Base-by-base conservation (phyloP, 2,329 filamentous ascomycete genomes). In the Cadophora sp. region DNA sequence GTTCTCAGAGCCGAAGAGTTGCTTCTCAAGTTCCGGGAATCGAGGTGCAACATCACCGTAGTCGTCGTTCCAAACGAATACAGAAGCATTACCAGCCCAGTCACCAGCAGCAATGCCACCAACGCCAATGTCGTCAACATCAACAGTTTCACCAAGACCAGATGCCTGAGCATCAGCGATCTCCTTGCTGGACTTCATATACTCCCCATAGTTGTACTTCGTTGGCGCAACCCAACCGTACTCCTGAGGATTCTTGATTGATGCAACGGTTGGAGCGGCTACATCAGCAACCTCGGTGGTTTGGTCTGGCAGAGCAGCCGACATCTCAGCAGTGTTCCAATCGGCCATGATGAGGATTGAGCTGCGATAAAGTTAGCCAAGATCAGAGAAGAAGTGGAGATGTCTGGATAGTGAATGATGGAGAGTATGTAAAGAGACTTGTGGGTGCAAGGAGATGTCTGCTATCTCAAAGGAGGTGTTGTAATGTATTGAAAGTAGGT, bases 21-120 rank as follows among this genome's bases (percentile, higher is more conserved):
- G 82, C 8, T 84, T 73, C 81, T 98, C 95, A 0, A 99, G 86
- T 58, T 88, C 85, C 0, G 85, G 81, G 62, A 89, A 85, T 59
- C 82, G 83, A 0, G 94, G 94, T 7, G 91, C 95, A 63, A 99
- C 83, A 48, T 98, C 95, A 1, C 95, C 96, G 72, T 85, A 92
- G 2, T 97, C 93, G 13, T 94, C 93, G 20, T 89, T 84, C 91
- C 92, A 98, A 75, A 94, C 87, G 73, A 98, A 98, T 51, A 91
- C 64, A 48, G 72, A 61, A 71, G 74, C 71, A 71, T 75, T 68
- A 43, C 68, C 66, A 62, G 72, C 69, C 74, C 74, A 76, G 13
- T 74, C 73, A 45, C 73, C 71, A 64, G 62, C 56, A 33, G 20
- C 36, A 59, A 75, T 48, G 33, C 71, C 73, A 58, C 72, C 72